Evolutionary conservation across 2,329 filamentous ascomycete genomes (phyloP), one percentile per base, ranked within the genome.

Genomic region (Phyllosticta paracitricarpa): DNA sequence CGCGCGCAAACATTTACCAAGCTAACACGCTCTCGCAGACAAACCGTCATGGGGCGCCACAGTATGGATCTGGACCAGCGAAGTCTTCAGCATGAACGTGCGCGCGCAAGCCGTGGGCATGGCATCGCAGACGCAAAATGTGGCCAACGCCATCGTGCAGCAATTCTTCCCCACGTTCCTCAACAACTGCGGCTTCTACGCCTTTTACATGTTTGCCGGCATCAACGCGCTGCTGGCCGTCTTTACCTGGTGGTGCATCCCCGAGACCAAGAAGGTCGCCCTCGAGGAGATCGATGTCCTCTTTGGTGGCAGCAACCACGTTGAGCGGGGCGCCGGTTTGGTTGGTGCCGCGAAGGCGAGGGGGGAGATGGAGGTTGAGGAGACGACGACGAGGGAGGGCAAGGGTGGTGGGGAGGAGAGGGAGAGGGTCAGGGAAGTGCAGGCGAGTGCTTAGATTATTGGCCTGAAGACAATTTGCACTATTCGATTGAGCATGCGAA

Each of bases 81-180:
- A 88, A 66, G 77, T 88, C 63, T 88, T 88, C 76, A 84, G 81
- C 59, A 86, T 87, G 82, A 88, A 88, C 71, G 82, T 88, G n/a
- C 84, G 85, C 62, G 84, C 85, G 4, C 85, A 88, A 70, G 85
- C 85, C 40, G 84, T 88, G 14, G 85, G 84, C 61, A 88, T 88
- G 85, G 84, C 79, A 51, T 77, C 77, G 51, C 79, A 78, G 69
- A 82, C 68, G 61, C 76, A 73, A 70, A 81, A 88, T 69, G 81
- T 88, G 58, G 84, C 84, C 69, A 87, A 88, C 71, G 80, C 81
- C 62, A 82, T 88, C 66, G 83, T 88, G 68, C 83, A 87, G 71
- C 85, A 88, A 65, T 88, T 88, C 77, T 88, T 88, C 78, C 85
- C 85, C 12, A 81, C 79, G 12, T 88, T 88, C 76, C 78, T 88